These are phyloP conservation scores for Syncephalastrum contaminatum DNA, from an alignment of 371 early-diverging fungal species.

Conservation along the genomic window DNA sequence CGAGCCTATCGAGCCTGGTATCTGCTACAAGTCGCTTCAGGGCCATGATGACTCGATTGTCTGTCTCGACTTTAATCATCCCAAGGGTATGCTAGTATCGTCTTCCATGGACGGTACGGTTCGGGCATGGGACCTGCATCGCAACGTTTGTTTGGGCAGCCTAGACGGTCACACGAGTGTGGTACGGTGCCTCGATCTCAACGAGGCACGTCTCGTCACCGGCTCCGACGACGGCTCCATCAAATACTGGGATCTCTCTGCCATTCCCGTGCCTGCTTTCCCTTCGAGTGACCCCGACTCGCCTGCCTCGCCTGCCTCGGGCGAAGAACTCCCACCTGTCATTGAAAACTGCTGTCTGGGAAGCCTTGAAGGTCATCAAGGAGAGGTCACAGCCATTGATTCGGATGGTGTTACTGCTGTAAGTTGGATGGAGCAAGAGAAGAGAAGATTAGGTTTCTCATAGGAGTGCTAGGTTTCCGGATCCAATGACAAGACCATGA, in stretches of 20 bases:
- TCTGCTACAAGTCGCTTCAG: constrained; percentile 53
- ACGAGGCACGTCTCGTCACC: constrained; percentile 64
- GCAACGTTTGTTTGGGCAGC: constrained; percentile 55
- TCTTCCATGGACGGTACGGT: constrained; percentile 79
- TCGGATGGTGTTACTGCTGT: constrained; percentile 45
- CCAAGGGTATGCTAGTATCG: constrained; percentile 65
- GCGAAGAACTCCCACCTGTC: constrained; percentile 20
- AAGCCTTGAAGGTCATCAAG: constrained; percentile 55
- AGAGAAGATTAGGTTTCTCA: background rate
- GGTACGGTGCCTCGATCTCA: constrained; percentile 71
- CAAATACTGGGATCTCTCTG: constrained; percentile 80
- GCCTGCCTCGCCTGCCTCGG: constrained; percentile 27
- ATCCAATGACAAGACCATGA: constrained; percentile 84
- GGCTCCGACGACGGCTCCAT: constrained; percentile 82
- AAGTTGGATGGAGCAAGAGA: constrained; percentile 9
- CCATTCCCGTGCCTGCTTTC: constrained; percentile 35
- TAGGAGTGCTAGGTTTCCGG: constrained; percentile 62
- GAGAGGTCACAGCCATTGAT: constrained; percentile 53
- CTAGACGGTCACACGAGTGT: constrained; percentile 61
- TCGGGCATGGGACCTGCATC: constrained; percentile 73
- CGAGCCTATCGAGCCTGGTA: constrained; percentile 35
- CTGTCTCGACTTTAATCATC: constrained; percentile 68
- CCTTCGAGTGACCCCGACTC: constrained; percentile 32
- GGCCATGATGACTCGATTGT: constrained; percentile 77
- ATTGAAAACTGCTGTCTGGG: constrained; percentile 38